These are phyloP conservation scores for Adansonia rubrostipa DNA, from an alignment of 441 rosid species.

Conservation along the genomic window DNA sequence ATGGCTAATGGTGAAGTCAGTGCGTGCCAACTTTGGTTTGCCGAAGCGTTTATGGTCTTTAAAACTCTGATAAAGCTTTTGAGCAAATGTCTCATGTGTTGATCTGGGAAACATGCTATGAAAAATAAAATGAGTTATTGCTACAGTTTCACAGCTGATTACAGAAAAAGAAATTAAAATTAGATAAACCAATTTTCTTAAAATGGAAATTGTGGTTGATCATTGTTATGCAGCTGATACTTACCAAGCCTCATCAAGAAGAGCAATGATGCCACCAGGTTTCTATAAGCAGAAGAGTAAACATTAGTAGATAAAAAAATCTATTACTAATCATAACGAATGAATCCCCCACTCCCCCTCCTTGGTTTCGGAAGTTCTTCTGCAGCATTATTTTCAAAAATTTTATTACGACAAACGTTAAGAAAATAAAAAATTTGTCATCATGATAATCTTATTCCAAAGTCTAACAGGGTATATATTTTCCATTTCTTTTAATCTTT, in stretches of 20 bases:
- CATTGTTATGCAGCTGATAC: slow-evolving; percentile 30
- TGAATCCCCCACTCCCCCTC: background rate
- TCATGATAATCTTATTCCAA: slow-evolving; percentile 10
- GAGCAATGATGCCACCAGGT: slow-evolving; percentile 98
- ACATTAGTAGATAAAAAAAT: slow-evolving; percentile 31
- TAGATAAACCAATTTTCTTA: background rate
- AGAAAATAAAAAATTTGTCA: background rate
- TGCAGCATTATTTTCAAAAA: background rate
- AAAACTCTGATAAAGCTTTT: slow-evolving; percentile 95
- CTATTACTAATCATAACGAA: slow-evolving; percentile 16
- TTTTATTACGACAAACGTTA: too few relatives aligned
- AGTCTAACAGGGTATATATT: background rate
- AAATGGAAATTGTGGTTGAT: slow-evolving; percentile 22
- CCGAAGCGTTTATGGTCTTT: slow-evolving; percentile 87
- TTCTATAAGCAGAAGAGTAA: slow-evolving; percentile 63
- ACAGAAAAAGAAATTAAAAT: slow-evolving; percentile 19
- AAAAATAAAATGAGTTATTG: slow-evolving; percentile 33
- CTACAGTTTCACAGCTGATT: slow-evolving; percentile 23
- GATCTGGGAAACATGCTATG: slow-evolving; percentile 97
- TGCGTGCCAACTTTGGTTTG: slow-evolving; percentile 92
- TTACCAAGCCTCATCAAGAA: slow-evolving; percentile 98
- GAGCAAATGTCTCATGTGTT: slow-evolving; percentile 90
- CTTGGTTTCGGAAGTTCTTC: background rate
- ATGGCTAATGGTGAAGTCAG: slow-evolving; percentile 88
- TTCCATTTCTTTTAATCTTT: background rate